These are phyloP conservation scores for Colletotrichum viniferum DNA, from an alignment of 2,329 filamentous ascomycete species.

Conservation along the genomic window DNA sequence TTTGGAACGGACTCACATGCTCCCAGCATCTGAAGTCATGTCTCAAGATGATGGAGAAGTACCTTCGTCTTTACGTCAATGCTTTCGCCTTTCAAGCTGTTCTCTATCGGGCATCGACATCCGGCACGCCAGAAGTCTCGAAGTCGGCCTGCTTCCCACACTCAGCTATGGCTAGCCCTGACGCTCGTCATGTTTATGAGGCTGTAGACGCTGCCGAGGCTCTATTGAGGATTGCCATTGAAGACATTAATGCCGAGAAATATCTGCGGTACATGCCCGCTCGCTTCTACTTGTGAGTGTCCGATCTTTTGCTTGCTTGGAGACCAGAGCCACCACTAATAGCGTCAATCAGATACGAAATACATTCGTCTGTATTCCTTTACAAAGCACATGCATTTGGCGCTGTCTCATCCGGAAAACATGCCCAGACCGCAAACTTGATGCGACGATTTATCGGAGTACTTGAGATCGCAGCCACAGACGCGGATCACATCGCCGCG, in stretches of 20 bases:
- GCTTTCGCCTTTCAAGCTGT: slow-evolving; percentile 78
- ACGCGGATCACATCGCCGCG: neutral
- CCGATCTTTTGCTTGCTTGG: neutral
- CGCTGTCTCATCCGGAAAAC: neutral
- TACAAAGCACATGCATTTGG: slow-evolving; percentile 49
- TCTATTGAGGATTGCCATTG: slow-evolving; percentile 62
- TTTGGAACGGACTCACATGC: slow-evolving; percentile 36
- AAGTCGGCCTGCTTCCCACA: slow-evolving; percentile 50
- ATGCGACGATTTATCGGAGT: neutral
- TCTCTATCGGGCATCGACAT: slow-evolving; percentile 49
- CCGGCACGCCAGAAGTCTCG: slow-evolving; percentile 34
- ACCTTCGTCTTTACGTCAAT: slow-evolving; percentile 73
- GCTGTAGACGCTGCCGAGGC: slow-evolving; percentile 67
- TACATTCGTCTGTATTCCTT: slow-evolving; percentile 68
- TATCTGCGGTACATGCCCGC: slow-evolving; percentile 69
- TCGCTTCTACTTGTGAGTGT: slow-evolving; percentile 62
- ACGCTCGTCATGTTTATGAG: slow-evolving; percentile 70
- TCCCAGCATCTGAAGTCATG: slow-evolving; percentile 70
- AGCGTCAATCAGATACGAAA: slow-evolving; percentile 28
- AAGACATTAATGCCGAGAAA: slow-evolving; percentile 59
- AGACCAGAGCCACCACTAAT: neutral
- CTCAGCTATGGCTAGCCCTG: slow-evolving; percentile 58
- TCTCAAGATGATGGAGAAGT: slow-evolving; percentile 72
- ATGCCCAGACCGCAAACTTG: neutral
- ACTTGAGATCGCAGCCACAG: neutral